Conservation (phyloP, 2,329 filamentous ascomycete genomes). For the Dothistroma pini region DNA sequence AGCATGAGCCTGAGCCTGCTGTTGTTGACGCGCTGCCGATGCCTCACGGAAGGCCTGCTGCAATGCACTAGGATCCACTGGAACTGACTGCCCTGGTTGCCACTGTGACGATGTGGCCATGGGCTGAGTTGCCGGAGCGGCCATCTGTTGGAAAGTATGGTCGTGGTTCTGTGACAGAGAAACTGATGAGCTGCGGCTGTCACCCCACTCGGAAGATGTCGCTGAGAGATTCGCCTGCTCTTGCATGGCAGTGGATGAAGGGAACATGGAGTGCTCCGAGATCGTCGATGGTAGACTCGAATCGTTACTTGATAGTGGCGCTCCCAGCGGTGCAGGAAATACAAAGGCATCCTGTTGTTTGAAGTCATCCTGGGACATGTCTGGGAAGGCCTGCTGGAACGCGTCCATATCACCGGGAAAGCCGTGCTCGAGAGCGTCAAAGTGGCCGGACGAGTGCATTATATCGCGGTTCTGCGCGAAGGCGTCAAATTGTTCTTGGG, state of each 20-base stretch:
- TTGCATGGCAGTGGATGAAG: constrained; percentile 23
- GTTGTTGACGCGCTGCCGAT: constrained; percentile 22
- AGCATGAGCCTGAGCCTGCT: constrained; percentile 12
- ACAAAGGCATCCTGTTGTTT: constrained; percentile 24
- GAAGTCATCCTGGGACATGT: constrained; percentile 22
- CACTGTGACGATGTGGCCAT: constrained; percentile 29
- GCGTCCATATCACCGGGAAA: constrained; percentile 21
- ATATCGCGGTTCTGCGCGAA: constrained; percentile 27
- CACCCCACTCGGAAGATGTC: constrained; percentile 30
- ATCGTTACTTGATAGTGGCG: constrained; percentile 28
- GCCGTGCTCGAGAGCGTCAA: constrained; percentile 15
- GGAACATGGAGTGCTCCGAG: constrained; percentile 29
- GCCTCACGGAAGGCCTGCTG: constrained; percentile 35
- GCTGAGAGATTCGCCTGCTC: constrained; percentile 25
- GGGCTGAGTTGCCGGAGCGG: constrained; percentile 12
- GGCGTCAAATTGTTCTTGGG: constrained; percentile 37
- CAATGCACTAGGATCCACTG: constrained; percentile 34
- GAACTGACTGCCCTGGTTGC: constrained; percentile 37
- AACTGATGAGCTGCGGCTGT: constrained; percentile 34
- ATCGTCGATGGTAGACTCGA: constrained; percentile 28
- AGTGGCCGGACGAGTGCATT: constrained; percentile 16
- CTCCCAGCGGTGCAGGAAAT: constrained; percentile 19
- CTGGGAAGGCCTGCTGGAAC: constrained; percentile 24
- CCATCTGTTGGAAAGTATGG: constrained; percentile 15
- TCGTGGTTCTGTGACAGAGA: constrained; percentile 19